A percentile compares a stretch with the other conserved stretches of the same genome.
phyloP scores from a whole-genome alignment of 371 early-diverging fungal genomes.

The Fennellomyces sp. region DNA sequence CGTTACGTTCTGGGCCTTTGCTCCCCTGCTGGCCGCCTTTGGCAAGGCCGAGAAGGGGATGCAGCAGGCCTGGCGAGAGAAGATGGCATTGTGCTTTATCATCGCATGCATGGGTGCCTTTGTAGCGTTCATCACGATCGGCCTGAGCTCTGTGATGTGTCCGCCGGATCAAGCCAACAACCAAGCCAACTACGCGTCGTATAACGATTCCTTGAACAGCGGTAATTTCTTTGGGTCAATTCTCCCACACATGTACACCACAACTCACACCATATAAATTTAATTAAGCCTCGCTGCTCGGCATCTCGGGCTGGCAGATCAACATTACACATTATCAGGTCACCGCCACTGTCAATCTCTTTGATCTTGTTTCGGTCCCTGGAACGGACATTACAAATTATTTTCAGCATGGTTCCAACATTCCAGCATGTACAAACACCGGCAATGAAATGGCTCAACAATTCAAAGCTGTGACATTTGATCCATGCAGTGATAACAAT shows the following conservation, averaged over 20 bases:
- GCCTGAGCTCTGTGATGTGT: constrained; percentile 57
- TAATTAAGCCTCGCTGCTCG: constrained; percentile 23
- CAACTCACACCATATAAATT: constrained; percentile 6
- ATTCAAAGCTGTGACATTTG: constrained; percentile 43
- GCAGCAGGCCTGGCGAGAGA: constrained; percentile 94
- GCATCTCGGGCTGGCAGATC: constrained; percentile 39
- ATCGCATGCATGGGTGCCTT: constrained; percentile 64
- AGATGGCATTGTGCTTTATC: constrained; percentile 78
- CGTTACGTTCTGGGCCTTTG: constrained; percentile 79
- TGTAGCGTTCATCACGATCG: constrained; percentile 68
- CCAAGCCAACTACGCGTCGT: constrained; percentile 43
- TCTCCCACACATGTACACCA: constrained; percentile 2
- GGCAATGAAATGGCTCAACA: constrained; percentile 16
- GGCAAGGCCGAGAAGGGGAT: constrained; percentile 65
- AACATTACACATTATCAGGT: constrained; percentile 32
- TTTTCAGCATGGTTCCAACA: constrained; percentile 28
- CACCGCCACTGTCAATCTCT: constrained; percentile 19
- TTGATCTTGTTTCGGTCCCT: constrained; percentile 23
- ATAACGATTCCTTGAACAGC: constrained; percentile 30
- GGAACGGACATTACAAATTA: constrained; percentile 61
- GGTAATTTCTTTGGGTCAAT: no score
- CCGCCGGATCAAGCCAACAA: constrained; percentile 42
- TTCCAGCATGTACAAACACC: constrained; percentile 24
- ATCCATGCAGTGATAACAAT: constrained; percentile 45
- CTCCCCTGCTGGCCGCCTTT: constrained; percentile 56